These are phyloP conservation scores for Ceratonia siliqua DNA, from an alignment of 306 rosid genomes.

Conservation along the genomic window DNA sequence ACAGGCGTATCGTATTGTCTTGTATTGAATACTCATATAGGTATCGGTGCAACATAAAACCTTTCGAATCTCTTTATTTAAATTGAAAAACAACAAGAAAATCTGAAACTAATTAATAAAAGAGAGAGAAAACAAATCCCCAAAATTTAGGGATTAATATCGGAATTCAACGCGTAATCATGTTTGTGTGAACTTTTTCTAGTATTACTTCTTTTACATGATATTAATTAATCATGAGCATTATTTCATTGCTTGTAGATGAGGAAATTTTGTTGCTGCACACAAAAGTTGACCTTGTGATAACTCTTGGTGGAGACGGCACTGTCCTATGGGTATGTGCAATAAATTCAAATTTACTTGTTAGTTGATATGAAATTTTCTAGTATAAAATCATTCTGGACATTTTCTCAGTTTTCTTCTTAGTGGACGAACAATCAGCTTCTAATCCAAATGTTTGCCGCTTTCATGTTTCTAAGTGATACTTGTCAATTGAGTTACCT, in stretches of 20 bases:
- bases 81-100: too few species aligned
- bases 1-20: too few species aligned
- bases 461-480: constrained; percentile 17
- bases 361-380: constrained; percentile 17
- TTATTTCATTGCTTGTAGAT: constrained; percentile 49
- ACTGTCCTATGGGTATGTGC: constrained; percentile 91
- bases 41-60: too few species aligned
- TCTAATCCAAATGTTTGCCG: neutral
- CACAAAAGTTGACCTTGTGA: constrained; percentile 85
- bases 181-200: too few species aligned
- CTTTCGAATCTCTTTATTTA: too few species aligned
- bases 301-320: constrained; percentile 98
- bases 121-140: too few species aligned
- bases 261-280: constrained; percentile 67
- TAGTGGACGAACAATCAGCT: neutral
- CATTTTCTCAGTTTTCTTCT: constrained; percentile 2
- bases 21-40: too few species aligned
- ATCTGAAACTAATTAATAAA: too few species aligned
- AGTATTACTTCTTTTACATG: neutral
- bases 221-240: neutral
- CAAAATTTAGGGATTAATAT: too few species aligned
- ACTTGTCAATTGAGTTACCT: constrained; percentile 1
- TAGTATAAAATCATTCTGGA: neutral
- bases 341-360: constrained; percentile 31
- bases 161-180: too few species aligned